Conservation (phyloP, 495 filamentous ascomycete species). For the Coniosporium apollinis region DNA sequence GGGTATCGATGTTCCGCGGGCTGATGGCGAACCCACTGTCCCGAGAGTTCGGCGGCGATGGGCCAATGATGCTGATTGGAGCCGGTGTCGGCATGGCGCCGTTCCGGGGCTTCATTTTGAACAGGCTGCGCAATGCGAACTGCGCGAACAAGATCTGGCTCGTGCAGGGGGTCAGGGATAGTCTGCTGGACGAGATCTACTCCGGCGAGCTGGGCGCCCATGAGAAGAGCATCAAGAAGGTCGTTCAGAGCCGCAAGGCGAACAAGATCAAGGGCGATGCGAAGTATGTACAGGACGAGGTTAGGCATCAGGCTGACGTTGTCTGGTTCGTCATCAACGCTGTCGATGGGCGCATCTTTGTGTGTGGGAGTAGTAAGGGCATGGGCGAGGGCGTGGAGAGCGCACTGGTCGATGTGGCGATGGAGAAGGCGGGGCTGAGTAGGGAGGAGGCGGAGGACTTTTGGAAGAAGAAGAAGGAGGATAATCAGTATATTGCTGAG, state of each 20-base stretch:
- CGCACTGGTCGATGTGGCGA: constrained; percentile 29
- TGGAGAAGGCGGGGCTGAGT: constrained; percentile 37
- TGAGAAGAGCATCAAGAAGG: constrained; percentile 79
- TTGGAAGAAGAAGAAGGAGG: constrained; percentile 24
- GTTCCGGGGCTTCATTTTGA: constrained; percentile 93
- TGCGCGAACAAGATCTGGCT: constrained; percentile 99
- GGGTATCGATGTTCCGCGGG: constrained; percentile 92
- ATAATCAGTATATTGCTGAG: constrained; percentile 26
- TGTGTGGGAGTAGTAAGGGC: constrained; percentile 82
- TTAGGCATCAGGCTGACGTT: constrained; percentile 66
- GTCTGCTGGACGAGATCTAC: constrained; percentile 85
- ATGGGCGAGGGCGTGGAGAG: constrained; percentile 92
- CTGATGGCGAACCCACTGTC: constrained; percentile 97
- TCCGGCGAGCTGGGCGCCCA: constrained; percentile 91
- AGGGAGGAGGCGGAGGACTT: constrained; percentile 35
- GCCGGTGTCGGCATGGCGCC: constrained; percentile 94
- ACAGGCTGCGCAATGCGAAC: constrained; percentile 84
- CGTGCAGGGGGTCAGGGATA: constrained; percentile 88
- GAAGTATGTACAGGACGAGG: constrained; percentile 28
- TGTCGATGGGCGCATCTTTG: constrained; percentile 83
- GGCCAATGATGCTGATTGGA: constrained; percentile 93
- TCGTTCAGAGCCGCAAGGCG: constrained; percentile 60
- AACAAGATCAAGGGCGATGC: constrained; percentile 10
- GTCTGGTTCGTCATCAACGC: constrained; percentile 95
- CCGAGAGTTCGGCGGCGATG: constrained; percentile 72